These are phyloP conservation scores for Blastosporella zonata DNA, from an alignment of 1,284 basidiomycete genomes.

Conservation along the genomic window DNA sequence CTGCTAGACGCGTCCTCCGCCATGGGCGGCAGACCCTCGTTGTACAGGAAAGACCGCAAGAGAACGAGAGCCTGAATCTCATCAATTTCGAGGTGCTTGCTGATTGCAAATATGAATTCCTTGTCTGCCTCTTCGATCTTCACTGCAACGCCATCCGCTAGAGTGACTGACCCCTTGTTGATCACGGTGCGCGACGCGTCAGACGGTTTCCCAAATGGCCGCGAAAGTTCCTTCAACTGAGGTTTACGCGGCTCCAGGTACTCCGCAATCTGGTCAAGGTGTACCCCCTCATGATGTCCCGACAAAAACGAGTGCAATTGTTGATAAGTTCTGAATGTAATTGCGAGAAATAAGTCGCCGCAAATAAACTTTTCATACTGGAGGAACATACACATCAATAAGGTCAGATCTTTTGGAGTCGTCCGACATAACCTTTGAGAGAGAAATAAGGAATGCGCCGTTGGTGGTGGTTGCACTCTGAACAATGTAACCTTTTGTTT, in stretches of 20 bases:
- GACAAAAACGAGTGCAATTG: conserved; percentile 61
- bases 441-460: not conserved
- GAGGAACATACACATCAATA: conserved; percentile 50
- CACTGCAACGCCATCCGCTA: conserved; percentile 60
- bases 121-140: conserved; percentile 66
- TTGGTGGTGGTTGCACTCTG: not conserved
- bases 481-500: conserved; percentile 4
- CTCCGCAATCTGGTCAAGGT: conserved; percentile 52
- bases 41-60: conserved; percentile 75
- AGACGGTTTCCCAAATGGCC: conserved; percentile 67
- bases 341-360: not conserved
- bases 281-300: conserved; percentile 54
- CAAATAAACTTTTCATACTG: not conserved
- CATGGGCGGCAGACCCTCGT: conserved; percentile 65
- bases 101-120: conserved; percentile 66
- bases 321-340: conserved; percentile 53
- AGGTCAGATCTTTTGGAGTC: conserved; percentile 47
- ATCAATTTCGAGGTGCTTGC: conserved; percentile 69
- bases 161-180: conserved; percentile 60
- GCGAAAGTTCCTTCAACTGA: conserved; percentile 51
- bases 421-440: conserved; percentile 29
- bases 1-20: conserved; percentile 42
- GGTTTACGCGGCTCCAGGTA: conserved; percentile 55
- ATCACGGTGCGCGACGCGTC: conserved; percentile 63
- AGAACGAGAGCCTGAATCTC: conserved; percentile 71